A percentile compares a stretch with the other conserved stretches of the same genome.
Conservation (phyloP, 345 rosid species). For the Camelina hispida region DNA sequence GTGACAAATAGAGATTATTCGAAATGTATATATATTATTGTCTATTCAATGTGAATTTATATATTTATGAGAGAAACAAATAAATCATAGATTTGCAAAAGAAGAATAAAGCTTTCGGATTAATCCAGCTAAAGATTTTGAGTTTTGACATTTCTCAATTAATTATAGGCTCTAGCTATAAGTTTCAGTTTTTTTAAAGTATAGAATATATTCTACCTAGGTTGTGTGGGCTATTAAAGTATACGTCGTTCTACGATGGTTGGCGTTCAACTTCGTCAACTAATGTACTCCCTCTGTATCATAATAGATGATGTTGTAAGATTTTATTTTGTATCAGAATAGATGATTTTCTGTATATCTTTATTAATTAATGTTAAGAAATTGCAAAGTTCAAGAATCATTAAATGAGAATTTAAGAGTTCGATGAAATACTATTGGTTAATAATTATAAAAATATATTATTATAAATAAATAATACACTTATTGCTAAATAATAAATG, state of each 20-base stretch:
- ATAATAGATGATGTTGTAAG: too few relatives aligned
- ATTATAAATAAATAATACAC: too few relatives aligned
- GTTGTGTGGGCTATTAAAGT: not conserved
- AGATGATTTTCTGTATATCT: too few relatives aligned
- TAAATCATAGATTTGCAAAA: not conserved
- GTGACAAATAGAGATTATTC: not conserved
- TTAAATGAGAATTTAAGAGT: too few relatives aligned
- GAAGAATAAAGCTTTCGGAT: not conserved
- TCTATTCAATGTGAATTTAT: not conserved
- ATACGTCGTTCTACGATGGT: conserved; percentile 11
- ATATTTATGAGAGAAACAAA: not conserved
- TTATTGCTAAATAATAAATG: too few relatives aligned
- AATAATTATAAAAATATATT: too few relatives aligned
- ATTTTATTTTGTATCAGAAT: too few relatives aligned
- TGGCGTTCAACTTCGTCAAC: conserved; percentile 24
- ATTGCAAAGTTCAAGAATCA: too few relatives aligned
- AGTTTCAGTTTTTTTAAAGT: not conserved
- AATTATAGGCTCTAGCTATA: not conserved
- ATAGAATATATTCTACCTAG: not conserved
- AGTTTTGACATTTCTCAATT: not conserved
- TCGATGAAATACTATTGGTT: too few relatives aligned
- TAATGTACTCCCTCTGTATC: too few relatives aligned
- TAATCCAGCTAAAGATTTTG: not conserved
- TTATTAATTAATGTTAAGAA: too few relatives aligned
- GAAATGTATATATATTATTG: not conserved